Evolutionary conservation across 768 basidiomycete species (phyloP).

Genomic region (Podaxis sp.): DNA sequence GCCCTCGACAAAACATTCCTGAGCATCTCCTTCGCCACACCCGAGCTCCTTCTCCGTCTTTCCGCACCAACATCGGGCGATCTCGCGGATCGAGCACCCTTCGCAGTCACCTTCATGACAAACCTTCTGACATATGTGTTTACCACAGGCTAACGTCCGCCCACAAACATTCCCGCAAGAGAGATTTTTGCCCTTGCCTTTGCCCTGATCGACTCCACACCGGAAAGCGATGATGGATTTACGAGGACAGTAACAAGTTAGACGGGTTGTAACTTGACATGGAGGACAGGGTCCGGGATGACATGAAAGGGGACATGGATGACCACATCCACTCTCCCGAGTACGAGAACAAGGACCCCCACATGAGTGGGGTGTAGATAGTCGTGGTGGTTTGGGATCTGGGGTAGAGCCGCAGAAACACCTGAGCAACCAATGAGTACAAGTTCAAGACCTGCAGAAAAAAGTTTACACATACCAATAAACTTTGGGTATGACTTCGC

Average conservation of each 20-base stretch:
- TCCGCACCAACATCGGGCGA: slow-evolving; percentile 78
- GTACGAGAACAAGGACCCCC: slow-evolving; percentile 61
- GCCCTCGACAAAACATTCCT: slow-evolving; percentile 34
- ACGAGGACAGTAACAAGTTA: slow-evolving; percentile 77
- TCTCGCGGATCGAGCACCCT: slow-evolving; percentile 53
- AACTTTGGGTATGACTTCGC: slow-evolving; percentile 57
- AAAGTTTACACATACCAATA: slow-evolving; percentile 50
- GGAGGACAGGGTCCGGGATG: slow-evolving; percentile 98
- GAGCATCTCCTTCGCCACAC: slow-evolving; percentile 63
- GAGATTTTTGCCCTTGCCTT: slow-evolving; percentile 22
- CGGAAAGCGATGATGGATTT: slow-evolving; percentile 53
- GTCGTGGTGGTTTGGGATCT: slow-evolving; percentile 68
- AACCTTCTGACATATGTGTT: slow-evolving; percentile 60
- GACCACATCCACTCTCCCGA: slow-evolving; percentile 59
- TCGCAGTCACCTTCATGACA: slow-evolving; percentile 82
- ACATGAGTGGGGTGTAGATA: slow-evolving; percentile 76
- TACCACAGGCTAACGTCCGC: slow-evolving; percentile 56
- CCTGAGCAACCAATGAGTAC: slow-evolving; percentile 30
- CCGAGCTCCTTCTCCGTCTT: slow-evolving; percentile 48
- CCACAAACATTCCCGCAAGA: slow-evolving; percentile 43
- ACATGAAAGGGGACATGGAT: slow-evolving; percentile 80
- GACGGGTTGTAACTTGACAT: slow-evolving; percentile 73
- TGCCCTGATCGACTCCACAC: slow-evolving; percentile 42
- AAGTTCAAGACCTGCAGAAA: neutral
- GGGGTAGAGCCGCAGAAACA: slow-evolving; percentile 80